phyloP scores from a whole-genome alignment of 371 early-diverging fungal genomes.

The Funneliformis caledonium region DNA sequence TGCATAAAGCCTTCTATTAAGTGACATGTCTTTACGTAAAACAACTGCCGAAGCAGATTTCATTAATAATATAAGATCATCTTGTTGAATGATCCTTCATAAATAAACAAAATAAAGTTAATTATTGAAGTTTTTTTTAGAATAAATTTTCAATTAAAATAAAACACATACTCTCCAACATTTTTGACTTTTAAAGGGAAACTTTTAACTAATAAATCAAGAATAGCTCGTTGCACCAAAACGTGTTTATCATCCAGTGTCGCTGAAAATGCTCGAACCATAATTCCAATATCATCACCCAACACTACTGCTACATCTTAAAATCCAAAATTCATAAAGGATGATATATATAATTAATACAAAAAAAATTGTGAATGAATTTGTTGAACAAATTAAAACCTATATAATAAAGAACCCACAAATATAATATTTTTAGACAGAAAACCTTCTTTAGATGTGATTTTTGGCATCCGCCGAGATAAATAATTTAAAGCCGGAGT shows the following conservation, averaged over 20 bases:
- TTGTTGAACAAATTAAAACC: background rate
- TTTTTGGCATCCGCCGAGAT: conserved; percentile 72
- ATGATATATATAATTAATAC: background rate
- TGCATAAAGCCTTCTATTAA: conserved; percentile 88
- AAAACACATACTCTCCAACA: conserved; percentile 32
- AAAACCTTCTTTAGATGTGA: conserved; percentile 67
- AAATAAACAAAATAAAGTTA: conserved; percentile 14
- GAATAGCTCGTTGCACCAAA: conserved; percentile 83
- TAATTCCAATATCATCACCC: conserved; percentile 73
- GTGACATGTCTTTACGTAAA: conserved; percentile 90
- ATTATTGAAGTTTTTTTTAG: background rate
- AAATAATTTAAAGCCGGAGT: conserved; percentile 80
- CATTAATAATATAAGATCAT: conserved; percentile 70
- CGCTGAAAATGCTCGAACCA: conserved; percentile 79
- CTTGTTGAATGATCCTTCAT: conserved; percentile 62
- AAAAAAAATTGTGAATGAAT: background rate
- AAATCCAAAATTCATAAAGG: background rate
- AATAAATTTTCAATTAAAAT: background rate
- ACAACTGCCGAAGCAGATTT: conserved; percentile 78
- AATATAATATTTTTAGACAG: background rate
- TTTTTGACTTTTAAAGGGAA: conserved; percentile 73
- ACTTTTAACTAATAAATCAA: conserved; percentile 83
- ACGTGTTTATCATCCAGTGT: conserved; percentile 73
- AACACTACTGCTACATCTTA: conserved; percentile 70
- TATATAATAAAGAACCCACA: background rate